These are phyloP conservation scores for Cryptomeria japonica DNA, from an alignment of 75 land plant genomes.

Conservation along the genomic window DNA sequence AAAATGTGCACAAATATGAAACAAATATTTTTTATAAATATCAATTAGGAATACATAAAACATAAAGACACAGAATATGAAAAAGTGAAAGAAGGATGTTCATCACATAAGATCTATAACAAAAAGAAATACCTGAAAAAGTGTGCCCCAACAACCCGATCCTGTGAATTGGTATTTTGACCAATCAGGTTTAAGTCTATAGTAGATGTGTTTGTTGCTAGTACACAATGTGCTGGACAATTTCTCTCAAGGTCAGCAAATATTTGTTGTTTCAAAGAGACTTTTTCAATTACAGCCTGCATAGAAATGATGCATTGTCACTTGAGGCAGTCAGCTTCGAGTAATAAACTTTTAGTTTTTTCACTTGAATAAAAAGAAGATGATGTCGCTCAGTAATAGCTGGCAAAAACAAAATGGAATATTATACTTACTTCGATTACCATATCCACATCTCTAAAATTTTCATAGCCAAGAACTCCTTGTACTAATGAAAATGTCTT, in stretches of 20 bases:
- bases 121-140: constrained; percentile 63
- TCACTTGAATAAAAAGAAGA: background rate
- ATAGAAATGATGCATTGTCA: constrained; percentile 16
- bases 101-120: background rate
- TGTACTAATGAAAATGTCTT: constrained; percentile 71
- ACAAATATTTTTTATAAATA: background rate
- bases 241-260: constrained; percentile 76
- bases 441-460: constrained; percentile 84
- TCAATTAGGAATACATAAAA: background rate
- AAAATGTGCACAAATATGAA: background rate
- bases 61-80: background rate
- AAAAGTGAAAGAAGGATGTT: background rate
- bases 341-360: background rate
- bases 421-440: constrained; percentile 76
- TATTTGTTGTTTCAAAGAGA: constrained; percentile 83
- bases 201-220: constrained; percentile 82
- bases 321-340: constrained; percentile 3
- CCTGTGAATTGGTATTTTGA: constrained; percentile 58
- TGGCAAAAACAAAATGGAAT: background rate
- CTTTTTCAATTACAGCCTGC: constrained; percentile 90
- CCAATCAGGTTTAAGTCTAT: constrained; percentile 77
- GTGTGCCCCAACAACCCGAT: constrained; percentile 76
- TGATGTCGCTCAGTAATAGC: background rate
- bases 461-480: constrained; percentile 73
- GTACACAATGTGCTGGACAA: constrained; percentile 71